Base-by-base conservation (phyloP, 2,329 filamentous ascomycete species). In the Fonsecaea monophora region DNA sequence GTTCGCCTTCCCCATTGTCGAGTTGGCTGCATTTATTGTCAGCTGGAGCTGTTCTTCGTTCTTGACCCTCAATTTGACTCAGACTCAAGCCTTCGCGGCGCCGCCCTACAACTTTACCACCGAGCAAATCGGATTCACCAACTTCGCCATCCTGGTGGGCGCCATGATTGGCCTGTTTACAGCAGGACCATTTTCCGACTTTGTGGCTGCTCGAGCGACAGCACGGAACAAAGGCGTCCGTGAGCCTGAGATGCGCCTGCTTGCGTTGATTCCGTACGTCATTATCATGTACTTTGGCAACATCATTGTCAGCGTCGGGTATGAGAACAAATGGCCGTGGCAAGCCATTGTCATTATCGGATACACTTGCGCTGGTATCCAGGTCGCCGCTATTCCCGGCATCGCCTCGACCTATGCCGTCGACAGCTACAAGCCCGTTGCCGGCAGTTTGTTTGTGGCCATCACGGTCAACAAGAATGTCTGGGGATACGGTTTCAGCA, bases 381-480 rank as follows among this genome's bases (percentile, higher is more conserved):
- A 88, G 73, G 86, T 88, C 15, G 83, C 86, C 2, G 86, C 86
- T 0, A 76, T 90, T 12, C 87, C 87, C 0, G 82, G 83, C 12
- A 89, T 90, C 64, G 82, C 79, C 4, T 84, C 80, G 38, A 79
- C 77, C 80, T 89, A 89, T 72, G 85, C 86, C 0, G 83, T 89
- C 15, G 87, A 90, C 74, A 84, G 82, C 64, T 89, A 90, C 76
- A 89, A 89, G 76, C 85, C 87, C 0, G 84, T 89, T 2, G 82
- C 86, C 0, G 86, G 87, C 2, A 82, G 81, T 2, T 77, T 89
- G 56, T 86, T 89, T 73, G 86, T 89, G 0, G 80, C 83, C 7
- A 84, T 87, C 69, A 89, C 86, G 60, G 85, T 89, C 54, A 87
- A 87, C 72, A 89, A 89, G 78, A 89, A 89, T 64, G 62, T 88